phyloP scores from a whole-genome alignment of 345 rosid genomes.

The Moricandia arvensis region DNA sequence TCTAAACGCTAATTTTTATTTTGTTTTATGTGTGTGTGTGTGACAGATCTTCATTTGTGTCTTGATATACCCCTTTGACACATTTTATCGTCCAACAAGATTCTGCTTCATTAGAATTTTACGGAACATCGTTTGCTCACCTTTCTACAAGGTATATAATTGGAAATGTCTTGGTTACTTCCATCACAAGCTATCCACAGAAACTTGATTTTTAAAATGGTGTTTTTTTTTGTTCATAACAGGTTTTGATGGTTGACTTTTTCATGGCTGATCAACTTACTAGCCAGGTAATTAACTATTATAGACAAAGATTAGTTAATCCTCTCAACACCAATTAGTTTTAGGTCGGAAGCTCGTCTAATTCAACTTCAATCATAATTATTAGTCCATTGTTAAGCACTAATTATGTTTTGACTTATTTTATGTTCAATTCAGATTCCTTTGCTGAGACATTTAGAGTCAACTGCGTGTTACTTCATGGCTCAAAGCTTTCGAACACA shows the following conservation, averaged over 20 bases:
- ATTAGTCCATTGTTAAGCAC: neutral
- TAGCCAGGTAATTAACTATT: conserved; percentile 86
- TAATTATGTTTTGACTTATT: conserved; percentile 7
- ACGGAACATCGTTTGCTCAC: conserved; percentile 83
- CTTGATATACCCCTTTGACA: conserved; percentile 73
- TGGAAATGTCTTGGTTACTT: conserved; percentile 15
- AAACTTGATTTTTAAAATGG: neutral
- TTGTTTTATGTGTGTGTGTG: neutral
- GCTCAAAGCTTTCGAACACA: conserved; percentile 74
- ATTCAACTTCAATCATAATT: neutral
- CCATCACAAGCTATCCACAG: neutral
- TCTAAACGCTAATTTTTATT: conserved; percentile 4
- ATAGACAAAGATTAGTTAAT: no score
- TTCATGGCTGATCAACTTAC: conserved; percentile 99
- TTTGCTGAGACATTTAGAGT: conserved; percentile 73
- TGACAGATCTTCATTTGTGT: conserved; percentile 57
- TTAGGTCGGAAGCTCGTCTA: no score
- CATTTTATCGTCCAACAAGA: conserved; percentile 80
- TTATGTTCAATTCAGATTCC: conserved; percentile 53
- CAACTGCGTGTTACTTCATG: conserved; percentile 81
- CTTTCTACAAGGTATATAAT: conserved; percentile 67
- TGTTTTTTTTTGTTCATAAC: conserved; percentile 21
- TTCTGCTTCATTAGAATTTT: conserved; percentile 73
- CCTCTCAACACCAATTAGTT: no score
- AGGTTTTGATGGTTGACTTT: conserved; percentile 92